Base-by-base conservation (phyloP, 2,329 filamentous ascomycete genomes). In the Aspergillus niger region DNA sequence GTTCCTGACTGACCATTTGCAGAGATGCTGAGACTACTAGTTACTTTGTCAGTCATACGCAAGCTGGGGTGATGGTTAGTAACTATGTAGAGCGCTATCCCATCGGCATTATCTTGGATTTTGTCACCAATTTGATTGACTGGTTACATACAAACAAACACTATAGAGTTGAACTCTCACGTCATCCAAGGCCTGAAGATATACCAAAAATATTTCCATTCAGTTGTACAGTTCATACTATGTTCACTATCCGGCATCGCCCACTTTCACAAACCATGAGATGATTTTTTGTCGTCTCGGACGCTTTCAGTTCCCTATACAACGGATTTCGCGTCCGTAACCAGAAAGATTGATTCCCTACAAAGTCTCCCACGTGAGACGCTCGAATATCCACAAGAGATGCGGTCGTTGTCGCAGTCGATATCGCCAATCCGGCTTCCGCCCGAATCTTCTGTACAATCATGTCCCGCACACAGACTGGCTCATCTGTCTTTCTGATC, bases 191-290 rank as follows among this genome's bases (percentile, higher is more conserved):
- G 20, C 52, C 22, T 17, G 11, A n/a, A 8, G 32, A 55, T 32
- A 24, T 13, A 49, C 22, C 17, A 6, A 11, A 36, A 30, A 47
- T 49, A 47, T 8, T 52, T 50, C 28, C 30, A 6, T 50, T 50
- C 47, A 50, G n/a, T 50, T 28, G 13, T 62, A 61, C 56, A 36
- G 8, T 52, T 62, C 65, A 74, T 11, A 36, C 32, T 36, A 79
- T 50, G 67, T 79, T 72, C 43, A 78, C 67, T 5, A 57, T 72
- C 51, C 64, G 68, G 67, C 77, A 79, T 26, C 61, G 65, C 1
- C 76, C 76, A 3, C 64, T 61, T 65, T 79, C 76, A 53, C 77
- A 79, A 24, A 78, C 60, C 55, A 77, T 64, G 36, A 79, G 50
- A 57, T 76, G 72, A 57, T 79, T 78, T 61, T 75, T 78, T 11